Evolutionary conservation across 1,284 basidiomycete species (phyloP).

Genomic region (Sporisorium reilianum): DNA sequence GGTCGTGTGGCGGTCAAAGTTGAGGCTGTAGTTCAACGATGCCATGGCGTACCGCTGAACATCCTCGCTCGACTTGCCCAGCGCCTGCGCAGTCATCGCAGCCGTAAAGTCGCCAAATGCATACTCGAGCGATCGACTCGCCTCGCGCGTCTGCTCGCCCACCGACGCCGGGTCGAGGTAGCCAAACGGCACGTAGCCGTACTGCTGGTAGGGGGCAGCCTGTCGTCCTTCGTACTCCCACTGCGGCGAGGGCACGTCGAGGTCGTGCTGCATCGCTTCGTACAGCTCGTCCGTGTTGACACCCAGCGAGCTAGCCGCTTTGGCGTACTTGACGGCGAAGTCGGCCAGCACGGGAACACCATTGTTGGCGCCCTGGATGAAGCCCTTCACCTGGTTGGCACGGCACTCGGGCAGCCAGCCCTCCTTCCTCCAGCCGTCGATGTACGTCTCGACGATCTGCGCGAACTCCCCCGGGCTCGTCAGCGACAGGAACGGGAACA

Average conservation of each 20-base stretch:
- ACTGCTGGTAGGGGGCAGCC: constrained; percentile 44
- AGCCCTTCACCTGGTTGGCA: constrained; percentile 58
- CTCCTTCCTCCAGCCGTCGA: constrained; percentile 60
- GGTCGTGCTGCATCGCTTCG: constrained; percentile 54
- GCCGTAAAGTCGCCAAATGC: constrained; percentile 72
- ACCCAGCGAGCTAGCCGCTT: constrained; percentile 32
- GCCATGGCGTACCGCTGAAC: constrained; percentile 30
- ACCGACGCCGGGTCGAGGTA: constrained; percentile 53
- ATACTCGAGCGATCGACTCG: constrained; percentile 66
- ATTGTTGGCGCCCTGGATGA: constrained; percentile 52
- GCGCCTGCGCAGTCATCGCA: constrained; percentile 46
- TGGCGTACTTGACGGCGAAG: constrained; percentile 59
- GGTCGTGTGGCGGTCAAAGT: constrained; percentile 44
- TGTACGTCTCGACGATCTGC: constrained; percentile 61
- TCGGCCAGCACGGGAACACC: constrained; percentile 58
- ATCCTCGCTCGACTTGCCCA: constrained; percentile 35
- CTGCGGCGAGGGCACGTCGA: constrained; percentile 70
- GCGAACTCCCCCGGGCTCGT: constrained; percentile 54
- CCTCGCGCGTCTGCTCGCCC: constrained; percentile 60
- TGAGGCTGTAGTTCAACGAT: constrained; percentile 58
- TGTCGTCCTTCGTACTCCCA: constrained; percentile 61
- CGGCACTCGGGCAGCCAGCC: constrained; percentile 63
- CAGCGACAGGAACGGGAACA: constrained; percentile 60
- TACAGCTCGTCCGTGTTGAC: constrained; percentile 58
- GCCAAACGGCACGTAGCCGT: constrained; percentile 58